Base-by-base conservation (phyloP, 148 eudicot genomes). In the Arbutus unedo region DNA sequence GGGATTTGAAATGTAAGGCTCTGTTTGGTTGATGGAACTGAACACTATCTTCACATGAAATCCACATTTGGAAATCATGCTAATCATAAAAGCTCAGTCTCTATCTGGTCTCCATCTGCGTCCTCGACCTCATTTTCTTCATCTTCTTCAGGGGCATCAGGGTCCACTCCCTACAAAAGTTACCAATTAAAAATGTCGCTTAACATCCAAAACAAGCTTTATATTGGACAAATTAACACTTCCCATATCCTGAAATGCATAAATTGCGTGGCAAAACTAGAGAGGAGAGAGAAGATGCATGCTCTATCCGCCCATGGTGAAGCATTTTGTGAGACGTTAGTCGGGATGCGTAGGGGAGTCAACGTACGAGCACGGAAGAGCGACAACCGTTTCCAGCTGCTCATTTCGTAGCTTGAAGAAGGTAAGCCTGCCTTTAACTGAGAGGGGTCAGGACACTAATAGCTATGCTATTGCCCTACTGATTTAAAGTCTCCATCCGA, bases 131-230 rank as follows among this genome's bases (percentile, higher is more conserved):
- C 98, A 81, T 96, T 92, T 53, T 94, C 99, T 79, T 96, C 99
- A n/a, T 96, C 98, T 75, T 96, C 99, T 78, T 96, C 99, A 0
- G 95, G 94, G 43, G 98, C 99, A 91, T 96, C 99, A 0, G 99
- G 99, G 87, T 96, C 99, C 67, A 96, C 90, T 74, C 99, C 99
- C 99, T 96, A 60, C 84, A 83, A 85, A 68, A 76, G 56, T n/a
- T 10, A 47, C 74, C 73, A 78, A 13, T 3, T 44, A 23, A 73
- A 23, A 73, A 11, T 41, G 44, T 49, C 67, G 14, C 16, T 19
- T 18, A 5, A 55, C 13, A 18, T 55, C 16, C 4, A 50, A 67
- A 50, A 23, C 21, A 50, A 56, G n/a, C 48, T 16, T 41, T 41
- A 4, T 8, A 75, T 74, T 19, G 16, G 54, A 74, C 13, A 73